Percentiles rank a stretch among this genome's conserved stretches.
These are phyloP conservation scores for Fonsecaea pugnacius DNA, from an alignment of 2,329 filamentous ascomycete species.

Conservation along the genomic window DNA sequence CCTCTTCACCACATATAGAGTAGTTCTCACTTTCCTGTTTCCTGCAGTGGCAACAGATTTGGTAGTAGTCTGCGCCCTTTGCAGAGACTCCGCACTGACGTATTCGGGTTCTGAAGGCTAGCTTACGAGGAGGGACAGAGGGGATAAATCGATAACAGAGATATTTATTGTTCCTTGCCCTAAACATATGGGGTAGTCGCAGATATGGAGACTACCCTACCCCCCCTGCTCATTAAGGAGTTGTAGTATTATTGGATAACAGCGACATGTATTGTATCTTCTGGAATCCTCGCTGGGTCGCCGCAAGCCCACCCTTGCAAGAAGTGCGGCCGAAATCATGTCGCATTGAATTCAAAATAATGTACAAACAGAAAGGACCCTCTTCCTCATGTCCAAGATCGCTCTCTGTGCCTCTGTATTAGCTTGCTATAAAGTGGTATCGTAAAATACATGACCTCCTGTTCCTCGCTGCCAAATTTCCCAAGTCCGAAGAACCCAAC, in stretches of 20 bases:
- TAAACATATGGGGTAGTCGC: not conserved
- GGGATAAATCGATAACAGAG: too few species aligned
- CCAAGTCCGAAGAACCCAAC: not conserved
- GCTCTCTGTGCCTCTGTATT: slow-evolving; percentile 3
- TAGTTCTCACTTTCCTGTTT: not conserved
- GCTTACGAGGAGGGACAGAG: too few species aligned
- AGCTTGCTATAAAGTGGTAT: slow-evolving; percentile 1
- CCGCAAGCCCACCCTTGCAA: too few species aligned
- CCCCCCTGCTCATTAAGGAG: too few species aligned
- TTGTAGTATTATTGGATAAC: too few species aligned
- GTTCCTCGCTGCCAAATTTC: not conserved
- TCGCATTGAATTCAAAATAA: not conserved
- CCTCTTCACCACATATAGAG: not conserved
- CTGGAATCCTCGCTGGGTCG: not conserved
- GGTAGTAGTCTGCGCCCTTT: not conserved
- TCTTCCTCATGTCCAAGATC: not conserved
- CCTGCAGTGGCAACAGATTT: not conserved
- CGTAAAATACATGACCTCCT: slow-evolving; percentile 6
- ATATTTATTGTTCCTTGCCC: too few species aligned
- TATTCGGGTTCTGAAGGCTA: not conserved
- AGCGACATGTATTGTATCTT: not conserved
- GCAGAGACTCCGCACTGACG: not conserved
- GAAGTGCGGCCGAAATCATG: not conserved
- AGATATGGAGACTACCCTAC: not conserved
- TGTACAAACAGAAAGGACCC: not conserved